Evolutionary conservation across 768 basidiomycete genomes (phyloP).

Genomic region (Mycena venus): DNA sequence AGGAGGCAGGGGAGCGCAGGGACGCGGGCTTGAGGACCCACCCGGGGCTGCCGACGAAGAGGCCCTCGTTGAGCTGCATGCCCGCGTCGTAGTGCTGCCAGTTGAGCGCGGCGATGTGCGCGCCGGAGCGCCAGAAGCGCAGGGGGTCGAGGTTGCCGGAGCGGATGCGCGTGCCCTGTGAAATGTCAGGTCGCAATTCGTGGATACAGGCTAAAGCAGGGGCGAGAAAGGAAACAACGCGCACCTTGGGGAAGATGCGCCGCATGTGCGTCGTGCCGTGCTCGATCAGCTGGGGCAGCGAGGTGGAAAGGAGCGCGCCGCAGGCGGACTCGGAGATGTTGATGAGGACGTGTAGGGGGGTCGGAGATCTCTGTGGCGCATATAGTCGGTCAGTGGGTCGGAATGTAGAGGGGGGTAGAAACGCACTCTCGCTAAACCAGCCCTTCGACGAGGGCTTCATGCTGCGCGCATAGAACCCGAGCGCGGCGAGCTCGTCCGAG

Average conservation of each 20-base stretch:
- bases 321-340: constrained; percentile 71
- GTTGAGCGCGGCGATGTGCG: constrained; percentile 70
- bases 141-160: constrained; percentile 69
- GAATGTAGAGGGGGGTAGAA: too few relatives aligned
- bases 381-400: too few relatives aligned
- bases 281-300: constrained; percentile 51
- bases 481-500: constrained; percentile 63
- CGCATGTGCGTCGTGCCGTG: constrained; percentile 61
- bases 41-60: constrained; percentile 69
- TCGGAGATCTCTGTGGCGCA: constrained; percentile 52
- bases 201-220: too few relatives aligned
- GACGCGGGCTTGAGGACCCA: constrained; percentile 66
- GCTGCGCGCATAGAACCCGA: constrained; percentile 73
- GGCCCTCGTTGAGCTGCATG: constrained; percentile 73
- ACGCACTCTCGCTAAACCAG: constrained; percentile 60
- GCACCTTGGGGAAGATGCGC: constrained; percentile 71
- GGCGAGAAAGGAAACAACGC: too few relatives aligned
- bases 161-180: constrained; percentile 66
- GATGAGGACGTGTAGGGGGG: constrained; percentile 65
- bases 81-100: constrained; percentile 74
- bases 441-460: constrained; percentile 70
- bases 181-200: too few relatives aligned
- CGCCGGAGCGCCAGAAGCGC: constrained; percentile 67
- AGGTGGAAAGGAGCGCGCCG: constrained; percentile 53
- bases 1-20: constrained; percentile 35